Evolutionary conservation across 768 basidiomycete genomes (phyloP).

Genomic region (Tulasnella sp.): DNA sequence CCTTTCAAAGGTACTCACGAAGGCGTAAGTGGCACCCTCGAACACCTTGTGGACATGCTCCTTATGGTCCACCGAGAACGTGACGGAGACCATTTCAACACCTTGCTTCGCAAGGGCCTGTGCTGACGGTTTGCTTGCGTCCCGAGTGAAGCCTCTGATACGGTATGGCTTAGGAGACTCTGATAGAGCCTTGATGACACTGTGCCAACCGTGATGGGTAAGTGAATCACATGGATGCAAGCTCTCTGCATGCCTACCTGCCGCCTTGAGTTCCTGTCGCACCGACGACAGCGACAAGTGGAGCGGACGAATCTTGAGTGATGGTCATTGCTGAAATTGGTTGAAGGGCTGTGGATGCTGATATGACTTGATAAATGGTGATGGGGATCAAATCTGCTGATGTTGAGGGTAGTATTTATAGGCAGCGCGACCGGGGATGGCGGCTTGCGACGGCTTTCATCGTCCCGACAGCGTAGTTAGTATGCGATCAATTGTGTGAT

Average conservation of each 20-base stretch:
- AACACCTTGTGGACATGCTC: slow-evolving; percentile 19
- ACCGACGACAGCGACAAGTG: slow-evolving; percentile 22
- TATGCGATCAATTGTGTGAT: too few species aligned
- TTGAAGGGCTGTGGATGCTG: too few species aligned
- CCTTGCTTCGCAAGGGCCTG: too few species aligned
- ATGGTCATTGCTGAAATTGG: slow-evolving; percentile 2
- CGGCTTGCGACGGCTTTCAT: too few species aligned
- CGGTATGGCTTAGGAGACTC: slow-evolving; percentile 17
- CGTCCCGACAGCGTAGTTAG: too few species aligned
- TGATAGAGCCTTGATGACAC: slow-evolving; percentile 21
- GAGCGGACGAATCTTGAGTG: neutral
- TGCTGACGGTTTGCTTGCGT: slow-evolving; percentile 18
- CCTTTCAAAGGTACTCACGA: slow-evolving; percentile 13
- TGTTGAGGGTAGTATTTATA: too few species aligned
- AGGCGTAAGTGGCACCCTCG: slow-evolving; percentile 22
- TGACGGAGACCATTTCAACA: slow-evolving; percentile 17
- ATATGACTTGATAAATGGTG: too few species aligned
- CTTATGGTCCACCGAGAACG: slow-evolving; percentile 18
- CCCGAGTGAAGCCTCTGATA: slow-evolving; percentile 21
- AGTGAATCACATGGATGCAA: too few species aligned
- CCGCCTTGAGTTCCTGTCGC: slow-evolving; percentile 25
- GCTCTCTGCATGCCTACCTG: too few species aligned
- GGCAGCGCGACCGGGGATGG: too few species aligned
- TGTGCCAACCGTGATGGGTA: too few species aligned
- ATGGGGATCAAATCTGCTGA: too few species aligned